phyloP scores from a whole-genome alignment of 2,329 filamentous ascomycete species.

The Rutstroemia sydowiana region DNA sequence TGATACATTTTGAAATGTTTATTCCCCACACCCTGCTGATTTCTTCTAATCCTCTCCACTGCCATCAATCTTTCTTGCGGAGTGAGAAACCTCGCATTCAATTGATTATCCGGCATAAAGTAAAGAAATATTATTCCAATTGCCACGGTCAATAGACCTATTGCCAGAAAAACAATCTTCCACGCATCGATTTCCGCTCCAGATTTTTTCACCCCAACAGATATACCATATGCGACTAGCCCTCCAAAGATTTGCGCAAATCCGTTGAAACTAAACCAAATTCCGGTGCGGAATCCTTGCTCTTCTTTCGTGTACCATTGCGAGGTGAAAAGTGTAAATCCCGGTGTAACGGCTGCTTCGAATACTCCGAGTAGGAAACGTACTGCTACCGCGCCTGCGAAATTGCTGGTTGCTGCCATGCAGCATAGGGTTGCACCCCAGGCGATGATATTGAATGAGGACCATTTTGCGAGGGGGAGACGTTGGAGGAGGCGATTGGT shows the following conservation, averaged over 20 bases:
- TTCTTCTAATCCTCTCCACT: constrained; percentile 40
- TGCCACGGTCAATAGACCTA: constrained; percentile 38
- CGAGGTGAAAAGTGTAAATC: constrained; percentile 59
- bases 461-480: constrained; percentile 57
- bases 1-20: constrained; percentile 46
- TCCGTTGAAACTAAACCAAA: constrained; percentile 65
- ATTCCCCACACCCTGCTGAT: constrained; percentile 51
- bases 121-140: constrained; percentile 37
- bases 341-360: constrained; percentile 61
- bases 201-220: constrained; percentile 40
- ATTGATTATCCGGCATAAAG: constrained; percentile 37
- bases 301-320: constrained; percentile 69
- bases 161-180: constrained; percentile 50
- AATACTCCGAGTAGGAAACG: constrained; percentile 63
- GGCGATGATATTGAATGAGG: constrained; percentile 51
- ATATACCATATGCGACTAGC: constrained; percentile 56
- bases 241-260: constrained; percentile 58
- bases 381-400: constrained; percentile 53
- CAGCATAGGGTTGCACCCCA: constrained; percentile 55
- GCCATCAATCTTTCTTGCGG: constrained; percentile 39
- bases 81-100: constrained; percentile 38
- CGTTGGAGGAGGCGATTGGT: constrained; percentile 37
- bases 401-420: constrained; percentile 55
- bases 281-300: constrained; percentile 53
- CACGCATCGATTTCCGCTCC: constrained; percentile 46